Base-by-base conservation (phyloP, 441 rosid genomes). In the Euphorbia schlechtendalii region DNA sequence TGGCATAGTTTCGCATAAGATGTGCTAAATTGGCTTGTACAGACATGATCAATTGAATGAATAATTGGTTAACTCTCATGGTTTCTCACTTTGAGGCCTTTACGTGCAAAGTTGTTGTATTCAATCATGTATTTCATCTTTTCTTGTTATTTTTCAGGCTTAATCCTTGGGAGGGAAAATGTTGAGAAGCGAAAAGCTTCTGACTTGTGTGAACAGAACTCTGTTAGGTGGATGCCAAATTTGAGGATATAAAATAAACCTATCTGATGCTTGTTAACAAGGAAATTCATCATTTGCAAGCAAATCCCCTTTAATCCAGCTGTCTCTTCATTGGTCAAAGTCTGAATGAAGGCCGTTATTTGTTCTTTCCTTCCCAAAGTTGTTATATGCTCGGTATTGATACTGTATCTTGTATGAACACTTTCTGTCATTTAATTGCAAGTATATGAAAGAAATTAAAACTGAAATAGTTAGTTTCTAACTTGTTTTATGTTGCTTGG, bases 101-200 rank as follows among this genome's bases (percentile, higher is more conserved):
- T 43, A 0, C 15, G 48, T 15, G 48, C 15, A 45, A 45, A 5
- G 17, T 45, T 45, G 6, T 45, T 3, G 7, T n/a, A 15, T 13
- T 13, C n/a, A n/a, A n/a, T n/a, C n/a, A n/a, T n/a, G n/a, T n/a
- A n/a, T n/a, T n/a, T n/a, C n/a, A n/a, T n/a, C n/a, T 73, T 14
- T 56, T 21, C 25, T 61, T 71, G 61, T 69, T 76, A 58, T 22
- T 54, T 28, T 54, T 66, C 78, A 88, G 97, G 97, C 32, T 86
- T 79, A 77, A 83, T 92, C 49, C 69, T 92, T 25, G 86, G 87
- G 40, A 88, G 85, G 77, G 82, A 65, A 71, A 81, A 63, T 75
- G 56, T 69, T 28, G 78, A 80, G 60, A 83, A 83, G 59, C 71
- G 82, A 63, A 81, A 84, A 74, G 78, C 83, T 72, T 71, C 66